Conservation (phyloP, 2,329 filamentous ascomycete species). For the Paraphoma chrysanthemicola region DNA sequence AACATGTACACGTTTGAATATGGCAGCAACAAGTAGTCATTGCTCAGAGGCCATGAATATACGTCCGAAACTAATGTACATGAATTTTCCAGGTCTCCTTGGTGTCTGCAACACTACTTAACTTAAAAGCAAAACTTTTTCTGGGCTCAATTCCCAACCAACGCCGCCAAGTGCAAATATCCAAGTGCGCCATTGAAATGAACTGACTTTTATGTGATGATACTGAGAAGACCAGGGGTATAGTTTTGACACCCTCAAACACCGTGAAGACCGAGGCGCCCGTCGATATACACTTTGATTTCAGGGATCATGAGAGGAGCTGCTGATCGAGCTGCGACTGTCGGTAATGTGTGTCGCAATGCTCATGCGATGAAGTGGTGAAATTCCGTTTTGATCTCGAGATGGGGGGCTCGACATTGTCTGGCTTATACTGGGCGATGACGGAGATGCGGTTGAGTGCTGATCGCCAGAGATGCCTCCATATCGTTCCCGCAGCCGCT, state of each 20-base stretch:
- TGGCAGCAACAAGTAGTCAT: no score
- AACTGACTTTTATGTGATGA: constrained; percentile 2
- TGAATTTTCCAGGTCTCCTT: not conserved
- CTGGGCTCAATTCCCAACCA: not conserved
- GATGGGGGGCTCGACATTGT: constrained; percentile 36
- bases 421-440: constrained; percentile 28
- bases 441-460: constrained; percentile 21
- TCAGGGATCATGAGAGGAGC: constrained; percentile 40
- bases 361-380: constrained; percentile 45
- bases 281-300: not conserved
- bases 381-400: constrained; percentile 34
- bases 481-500: constrained; percentile 73
- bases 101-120: no score
- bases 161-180: not conserved
- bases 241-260: not conserved
- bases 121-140: not conserved
- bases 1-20: not conserved
- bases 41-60: not conserved
- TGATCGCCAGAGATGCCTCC: constrained; percentile 20
- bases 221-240: not conserved
- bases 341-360: constrained; percentile 45
- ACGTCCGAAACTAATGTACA: not conserved
- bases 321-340: constrained; percentile 46
- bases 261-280: not conserved
- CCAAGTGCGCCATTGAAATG: not conserved